Evolutionary conservation across 2,329 filamentous ascomycete species (phyloP), one percentile per base, ranked within the genome.

Genomic region (Talaromyces sp.): DNA sequence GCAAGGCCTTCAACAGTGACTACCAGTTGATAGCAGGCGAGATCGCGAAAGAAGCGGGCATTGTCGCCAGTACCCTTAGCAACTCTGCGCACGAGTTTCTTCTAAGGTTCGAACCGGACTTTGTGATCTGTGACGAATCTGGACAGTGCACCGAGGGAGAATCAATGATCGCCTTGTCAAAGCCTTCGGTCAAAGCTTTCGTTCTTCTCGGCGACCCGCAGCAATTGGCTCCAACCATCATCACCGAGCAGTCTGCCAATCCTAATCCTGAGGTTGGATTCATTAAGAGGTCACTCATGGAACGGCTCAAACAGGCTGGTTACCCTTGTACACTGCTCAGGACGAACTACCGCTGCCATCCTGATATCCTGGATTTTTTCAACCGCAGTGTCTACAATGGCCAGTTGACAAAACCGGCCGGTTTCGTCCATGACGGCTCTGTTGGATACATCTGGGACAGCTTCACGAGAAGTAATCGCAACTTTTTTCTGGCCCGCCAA

Each of bases 121-220:
- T 58, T 14, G n/a, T 65, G 17, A 26, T 65, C n/a, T 60, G 61
- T 29, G 63, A 65, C 14, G 61, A 65, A 29, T 60, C 61, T 17
- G 53, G 54, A 17, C 59, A 65, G 56, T 65, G 59, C 46, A 54
- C 64, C 2, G 60, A 65, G 46, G 61, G 61, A 27, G 61, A 64
- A 10, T 51, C 41, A 9, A 62, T 62, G 55, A 65, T 65, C 38
- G 55, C 60, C 12, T 38, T 65, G 48, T 58, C 43, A 35, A 58
- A 56, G 19, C 14, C 21, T n/a, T 24, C 43, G 53, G 53, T 61
- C 17, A 55, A 56, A 29, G 56, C 46, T 8, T 59, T 63, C 11
- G 31, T 57, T 31, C 48, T 65, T 9, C 60, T 63, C 31, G 63
- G 63, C n/a, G 61, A 63, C 43, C 57, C 41, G 24, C 3, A 62